Evolutionary conservation across 1,284 basidiomycete species (phyloP), one percentile per base, ranked within the genome.

Genomic region (Marasmius fiardii): DNA sequence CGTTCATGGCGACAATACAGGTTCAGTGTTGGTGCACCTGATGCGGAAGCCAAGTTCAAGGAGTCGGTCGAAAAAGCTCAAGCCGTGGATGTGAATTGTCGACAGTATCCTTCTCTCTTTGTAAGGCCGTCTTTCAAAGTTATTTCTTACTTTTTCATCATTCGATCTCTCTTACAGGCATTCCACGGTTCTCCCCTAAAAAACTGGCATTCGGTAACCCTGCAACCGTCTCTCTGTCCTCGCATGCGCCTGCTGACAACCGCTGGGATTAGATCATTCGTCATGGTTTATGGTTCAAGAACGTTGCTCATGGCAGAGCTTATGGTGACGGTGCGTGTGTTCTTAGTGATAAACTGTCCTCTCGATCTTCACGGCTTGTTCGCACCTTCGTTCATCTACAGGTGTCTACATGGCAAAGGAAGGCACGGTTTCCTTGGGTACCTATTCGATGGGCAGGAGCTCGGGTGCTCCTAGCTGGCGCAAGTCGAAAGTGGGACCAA

Each of bases 391-490:
- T n/a, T 41, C 34, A 28, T 49, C 1, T 16, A 3, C 52, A 85
- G 83, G 84, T 8, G 82, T 87, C 0, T 86, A 86, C 59, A 78
- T 86, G 48, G 80, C 82, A 2, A 83, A 80, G 63, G 81, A 86
- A 33, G 82, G 74, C 2, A 55, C 50, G 1, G 62, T 75, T 1
- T 85, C 83, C 0, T 75, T 80, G 67, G 63, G 67, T 0, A 20
- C 49, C 10, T 84, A 82, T 61, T 73, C 80, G 0, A 33, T 24
- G 0, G 53, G 64, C n/a, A 71, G 68, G 4, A 55, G 63, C 7
- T 66, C 65, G 1, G 58, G 62, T n/a, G 10, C 10, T 31, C 10
- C 28, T 10, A 20, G 43, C 11, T 86, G 83, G 84, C 65, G 63
- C 28, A 80, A 79, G 58, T 83, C 80, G 58, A 64, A 61, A 37